Base-by-base conservation (phyloP, 176 grass and related monocot genomes). In the Ananas comosus region DNA sequence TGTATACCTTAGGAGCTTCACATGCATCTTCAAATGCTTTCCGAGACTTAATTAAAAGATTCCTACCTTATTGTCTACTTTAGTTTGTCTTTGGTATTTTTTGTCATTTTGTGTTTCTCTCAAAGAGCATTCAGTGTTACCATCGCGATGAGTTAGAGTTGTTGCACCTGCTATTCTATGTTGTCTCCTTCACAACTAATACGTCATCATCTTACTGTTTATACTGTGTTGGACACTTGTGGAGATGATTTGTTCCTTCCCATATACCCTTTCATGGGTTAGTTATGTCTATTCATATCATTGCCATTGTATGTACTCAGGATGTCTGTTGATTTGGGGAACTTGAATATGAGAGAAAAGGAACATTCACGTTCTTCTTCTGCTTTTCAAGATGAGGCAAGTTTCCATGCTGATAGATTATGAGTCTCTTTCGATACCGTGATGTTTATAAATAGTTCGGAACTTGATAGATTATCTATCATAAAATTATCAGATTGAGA, bases 251-350 rank as follows among this genome's bases (percentile, higher is more conserved):
- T 23, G 52, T 63, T 63, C 10, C 3, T 49, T 72, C 10, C 53
- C 5, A 8, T 59, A 50, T 42, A 66, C 21, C 33, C 6, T 42
- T 42, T 42, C 6, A 42, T 42, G 33, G 33, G 33, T 42, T 5
- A 42, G 33, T 42, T 42, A 42, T 4, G 6, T 42, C 7, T 42
- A 42, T 42, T 42, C 33, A 42, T 4, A 7, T 59, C 12, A 16
- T 59, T 19, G 12, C 33, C 29, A 56, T 25, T 77, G 3, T 58
- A 13, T 67, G 51, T 79, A 61, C 74, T 66, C 83, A 97, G 93
- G 86, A 85, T 88, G 76, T 97, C 93, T 80, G 72, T 90, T 85
- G 93, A 97, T 85, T 79, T 92, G 76, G 93, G 93, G 75, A 83
- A 71, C 63, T 87, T 91, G 51, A 67, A 21, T 49, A 57, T 92